phyloP scores from a whole-genome alignment of 108 stramenopile species.

The Thalassiosira profunda region DNA sequence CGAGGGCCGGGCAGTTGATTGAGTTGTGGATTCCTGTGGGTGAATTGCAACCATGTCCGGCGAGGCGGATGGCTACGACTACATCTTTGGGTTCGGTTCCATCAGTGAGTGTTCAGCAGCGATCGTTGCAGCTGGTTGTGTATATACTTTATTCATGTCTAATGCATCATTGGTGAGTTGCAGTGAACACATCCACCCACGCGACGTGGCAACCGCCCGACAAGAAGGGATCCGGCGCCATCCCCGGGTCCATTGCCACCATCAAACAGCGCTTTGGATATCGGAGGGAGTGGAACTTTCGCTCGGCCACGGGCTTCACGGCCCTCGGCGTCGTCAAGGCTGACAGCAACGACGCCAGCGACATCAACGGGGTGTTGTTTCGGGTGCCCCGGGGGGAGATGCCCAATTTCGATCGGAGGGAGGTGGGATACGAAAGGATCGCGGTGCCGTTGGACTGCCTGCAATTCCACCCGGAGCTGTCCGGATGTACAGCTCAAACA shows the following conservation, averaged over 20 bases:
- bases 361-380: constrained; percentile 74
- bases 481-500: too few species aligned
- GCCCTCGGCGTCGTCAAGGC: constrained; percentile 46
- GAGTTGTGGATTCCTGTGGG: too few species aligned
- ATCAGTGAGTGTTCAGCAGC: too few species aligned
- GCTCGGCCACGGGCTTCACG: constrained; percentile 71
- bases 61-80: too few species aligned
- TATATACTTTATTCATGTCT: too few species aligned
- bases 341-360: constrained; percentile 8
- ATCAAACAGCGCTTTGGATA: constrained; percentile 57
- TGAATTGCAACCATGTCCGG: too few species aligned
- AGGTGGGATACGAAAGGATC: constrained; percentile 65
- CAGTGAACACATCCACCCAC: constrained; percentile 67
- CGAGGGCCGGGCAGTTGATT: too few species aligned
- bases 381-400: constrained; percentile 46
- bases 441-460: constrained; percentile 42
- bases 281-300: constrained; percentile 70
- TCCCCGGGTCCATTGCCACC: constrained; percentile 42
- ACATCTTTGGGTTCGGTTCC: constrained; percentile 76
- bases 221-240: too few species aligned
- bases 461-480: too few species aligned
- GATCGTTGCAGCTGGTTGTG: too few species aligned
- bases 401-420: constrained; percentile 64
- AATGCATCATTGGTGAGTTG: too few species aligned
- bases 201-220: constrained; percentile 63